Evolutionary conservation across 1,284 basidiomycete genomes (phyloP), one percentile per base, ranked within the genome.

Genomic region (Inonotus hispidus): DNA sequence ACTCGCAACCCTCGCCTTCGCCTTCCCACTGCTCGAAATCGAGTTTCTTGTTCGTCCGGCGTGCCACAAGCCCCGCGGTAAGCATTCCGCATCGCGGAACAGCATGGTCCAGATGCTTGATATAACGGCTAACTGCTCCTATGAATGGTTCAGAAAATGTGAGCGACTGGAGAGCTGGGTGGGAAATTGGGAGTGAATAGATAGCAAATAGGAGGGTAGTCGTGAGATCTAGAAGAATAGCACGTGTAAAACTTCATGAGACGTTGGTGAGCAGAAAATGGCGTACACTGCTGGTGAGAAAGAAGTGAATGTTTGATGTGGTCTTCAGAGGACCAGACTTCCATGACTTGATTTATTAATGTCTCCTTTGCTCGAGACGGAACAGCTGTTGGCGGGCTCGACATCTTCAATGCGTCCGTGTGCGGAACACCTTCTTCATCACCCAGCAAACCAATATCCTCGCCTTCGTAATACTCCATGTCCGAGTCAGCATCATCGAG

Each of bases 71-170:
- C 72, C 98, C 96, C 0, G 92, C 96, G 0, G 87, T 85, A 11
- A 98, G 81, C 95, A 98, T 97, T 1, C 96, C 96, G 65, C 93
- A 88, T n/a, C 88, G 80, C 1, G 95, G 86, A 13, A 97, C 81
- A 1, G 83, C 80, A 2, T 80, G 74, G 61, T 96, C 93, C 2
- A 89, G 75, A 68, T 97, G 93, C 0, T 79, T 79, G 46, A 97
- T 85, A 69, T 95, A 96, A 5, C 75, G 74, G 8, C 89, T 84
- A 32, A 98, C 81, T 4, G 87, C 85, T 21, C 80, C 77, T 60
- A 98, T 81, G 68, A 98, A 90, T 0, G 76, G 63, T 0, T 85
- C 74, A 0, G 85, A 87, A 46, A 80, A 69, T 1, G 83, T 77
- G 1, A 88, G 70, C 11, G 66, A 49, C 68, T 74, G 4, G 72